Conservation (phyloP, 768 basidiomycete species). For the Tylopilus cervinicoccineus region DNA sequence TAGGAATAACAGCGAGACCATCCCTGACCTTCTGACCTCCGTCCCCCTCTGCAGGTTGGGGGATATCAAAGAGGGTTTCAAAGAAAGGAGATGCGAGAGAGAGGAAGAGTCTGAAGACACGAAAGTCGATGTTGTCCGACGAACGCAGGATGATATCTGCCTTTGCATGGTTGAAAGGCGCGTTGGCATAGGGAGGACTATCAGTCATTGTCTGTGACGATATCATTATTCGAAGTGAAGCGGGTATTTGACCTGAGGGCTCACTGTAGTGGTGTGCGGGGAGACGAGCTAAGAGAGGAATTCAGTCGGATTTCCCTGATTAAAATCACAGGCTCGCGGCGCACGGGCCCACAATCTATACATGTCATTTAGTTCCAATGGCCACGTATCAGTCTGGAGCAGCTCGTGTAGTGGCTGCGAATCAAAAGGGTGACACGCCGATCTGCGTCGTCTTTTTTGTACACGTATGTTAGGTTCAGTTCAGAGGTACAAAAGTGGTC, state of each 20-base stretch:
- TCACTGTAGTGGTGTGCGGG: neutral
- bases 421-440: no score
- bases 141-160: no score
- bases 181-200: conserved; percentile 2
- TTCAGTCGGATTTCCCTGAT: neutral
- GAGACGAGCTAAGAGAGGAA: neutral
- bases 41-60: conserved; percentile 15
- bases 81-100: no score
- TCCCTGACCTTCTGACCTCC: conserved; percentile 15
- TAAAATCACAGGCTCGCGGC: neutral
- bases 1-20: conserved; percentile 14
- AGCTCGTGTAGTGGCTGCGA: neutral
- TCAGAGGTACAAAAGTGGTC: no score
- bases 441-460: no score
- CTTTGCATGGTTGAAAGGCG: conserved; percentile 16
- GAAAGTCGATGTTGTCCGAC: neutral
- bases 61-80: conserved; percentile 21
- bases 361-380: neutral
- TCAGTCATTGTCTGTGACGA: conserved; percentile 2
- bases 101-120: neutral
- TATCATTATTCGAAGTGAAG: neutral
- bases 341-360: neutral
- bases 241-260: neutral
- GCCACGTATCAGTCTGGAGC: neutral
- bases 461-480: no score